Percentiles rank a stretch among this genome's conserved stretches.
phyloP scores from a whole-genome alignment of 2,329 filamentous ascomycete genomes.

The Cladosporium sp. region DNA sequence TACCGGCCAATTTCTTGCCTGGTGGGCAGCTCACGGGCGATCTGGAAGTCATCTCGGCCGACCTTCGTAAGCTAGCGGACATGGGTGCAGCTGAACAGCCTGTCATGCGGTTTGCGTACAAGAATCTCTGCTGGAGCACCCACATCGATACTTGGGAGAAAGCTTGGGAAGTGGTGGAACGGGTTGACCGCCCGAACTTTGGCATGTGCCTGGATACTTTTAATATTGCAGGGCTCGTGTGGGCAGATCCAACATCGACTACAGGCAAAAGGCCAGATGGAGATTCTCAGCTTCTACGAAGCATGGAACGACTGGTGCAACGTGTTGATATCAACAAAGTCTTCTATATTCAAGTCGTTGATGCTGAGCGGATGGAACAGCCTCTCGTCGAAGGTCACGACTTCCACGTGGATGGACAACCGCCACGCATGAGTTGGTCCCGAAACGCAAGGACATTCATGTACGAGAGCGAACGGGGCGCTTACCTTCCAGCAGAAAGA shows the following conservation, averaged over 20 bases:
- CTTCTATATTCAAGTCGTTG: conserved; percentile 71
- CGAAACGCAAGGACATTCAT: conserved; percentile 68
- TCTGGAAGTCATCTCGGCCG: conserved; percentile 51
- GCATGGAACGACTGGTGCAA: conserved; percentile 47
- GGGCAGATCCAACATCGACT: conserved; percentile 56
- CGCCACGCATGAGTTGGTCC: conserved; percentile 68
- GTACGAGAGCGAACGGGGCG: conserved; percentile 55
- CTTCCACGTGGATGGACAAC: conserved; percentile 54
- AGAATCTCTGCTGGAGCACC: conserved; percentile 67
- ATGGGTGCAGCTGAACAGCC: conserved; percentile 46
- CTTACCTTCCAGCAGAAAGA: conserved; percentile 60
- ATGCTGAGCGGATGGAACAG: conserved; percentile 56
- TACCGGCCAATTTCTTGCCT: conserved; percentile 65
- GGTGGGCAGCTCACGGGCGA: conserved; percentile 46
- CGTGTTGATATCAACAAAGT: conserved; percentile 58
- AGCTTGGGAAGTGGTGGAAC: conserved; percentile 61
- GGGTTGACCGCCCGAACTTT: conserved; percentile 64
- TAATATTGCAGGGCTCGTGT: conserved; percentile 67
- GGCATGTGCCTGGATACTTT: conserved; percentile 73
- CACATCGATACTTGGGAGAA: conserved; percentile 64
- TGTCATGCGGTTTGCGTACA: conserved; percentile 63
- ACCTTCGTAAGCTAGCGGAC: conserved; percentile 61
- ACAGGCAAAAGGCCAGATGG: conserved; percentile 50
- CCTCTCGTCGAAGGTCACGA: conserved; percentile 55
- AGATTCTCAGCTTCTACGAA: conserved; percentile 48